Evolutionary conservation across 257 asterid genomes (phyloP), one percentile per base, ranked within the genome.

Genomic region (Primulina tabacum): DNA sequence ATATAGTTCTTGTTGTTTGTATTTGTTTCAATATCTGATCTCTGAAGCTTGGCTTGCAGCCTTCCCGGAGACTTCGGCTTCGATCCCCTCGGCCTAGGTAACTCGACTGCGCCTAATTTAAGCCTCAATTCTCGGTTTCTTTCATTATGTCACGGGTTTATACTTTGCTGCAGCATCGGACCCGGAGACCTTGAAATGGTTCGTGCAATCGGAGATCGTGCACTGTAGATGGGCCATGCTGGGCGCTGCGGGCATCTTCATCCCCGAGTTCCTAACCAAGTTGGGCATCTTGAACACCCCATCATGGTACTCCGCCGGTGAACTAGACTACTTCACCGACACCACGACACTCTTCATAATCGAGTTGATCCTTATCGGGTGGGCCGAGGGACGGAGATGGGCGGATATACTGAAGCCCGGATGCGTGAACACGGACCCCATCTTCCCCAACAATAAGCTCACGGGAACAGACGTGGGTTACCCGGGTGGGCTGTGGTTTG

Each of bases 311-410:
- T 77, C 88, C 4, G 99, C 99, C 8, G 97, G 99, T 8, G 97
- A 93, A 30, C 96, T 55, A 40, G 92, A 94, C 16, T 94, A 94
- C 89, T 94, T 94, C 88, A 86, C 97, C 1, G 99, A 93, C 47
- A 93, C 94, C 0, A 90, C 99, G 2, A 93, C 99, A 0, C 92
- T 94, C 38, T 91, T 94, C 76, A 37, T 89, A 8, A 65, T 94
- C 1, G 96, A 94, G 87, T 14, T 94, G 82, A 26, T 91, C n/a
- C 84, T 94, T 56, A 94, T 94, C 1, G 99, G 99, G 5, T 94
- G 99, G 99, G 99, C 98, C 2, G 97, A 94, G 90, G 99, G 99
- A 55, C 82, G 99, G 68, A 77, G 99, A 72, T 94, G 99, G 99
- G 96, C 99, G 0, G 99, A 94, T 80, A 94, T 94, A 74, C 72